phyloP scores from a whole-genome alignment of 2,329 filamentous ascomycete species.

The Trichoderma oligosporum region DNA sequence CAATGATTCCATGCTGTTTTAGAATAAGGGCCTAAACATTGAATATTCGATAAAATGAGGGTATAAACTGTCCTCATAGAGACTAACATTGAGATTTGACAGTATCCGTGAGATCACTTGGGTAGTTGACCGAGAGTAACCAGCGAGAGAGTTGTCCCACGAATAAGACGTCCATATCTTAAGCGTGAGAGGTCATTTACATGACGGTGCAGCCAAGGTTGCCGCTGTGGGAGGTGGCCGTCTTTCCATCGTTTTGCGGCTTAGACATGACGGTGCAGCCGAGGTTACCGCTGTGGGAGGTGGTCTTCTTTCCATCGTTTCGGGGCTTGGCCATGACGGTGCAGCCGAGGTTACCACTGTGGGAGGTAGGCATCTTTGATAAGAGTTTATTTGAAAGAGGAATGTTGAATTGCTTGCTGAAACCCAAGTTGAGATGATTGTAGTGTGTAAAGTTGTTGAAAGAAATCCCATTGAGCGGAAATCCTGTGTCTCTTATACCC shows the following conservation, averaged over 20 bases:
- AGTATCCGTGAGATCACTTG: too few relatives aligned
- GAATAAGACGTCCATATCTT: not conserved
- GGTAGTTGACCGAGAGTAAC: too few relatives aligned
- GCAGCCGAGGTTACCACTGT: not conserved
- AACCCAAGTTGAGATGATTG: not conserved
- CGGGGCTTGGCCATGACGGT: slow-evolving; percentile 3
- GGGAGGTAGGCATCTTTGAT: slow-evolving; percentile 7
- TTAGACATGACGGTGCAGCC: not conserved
- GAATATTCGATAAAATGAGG: not conserved
- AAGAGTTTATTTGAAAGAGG: not conserved
- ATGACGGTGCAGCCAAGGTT: slow-evolving; percentile 34
- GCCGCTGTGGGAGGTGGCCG: not conserved
- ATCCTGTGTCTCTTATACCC: not conserved
- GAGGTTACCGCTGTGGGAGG: not conserved
- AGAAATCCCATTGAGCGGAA: too few relatives aligned
- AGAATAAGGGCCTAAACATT: slow-evolving; percentile 4
- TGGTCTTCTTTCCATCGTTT: not conserved
- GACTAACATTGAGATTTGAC: too few relatives aligned
- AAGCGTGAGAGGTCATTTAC: slow-evolving; percentile 26
- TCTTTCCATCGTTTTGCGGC: not conserved
- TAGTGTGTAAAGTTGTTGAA: not conserved
- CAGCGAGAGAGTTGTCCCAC: too few relatives aligned
- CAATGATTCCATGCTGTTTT: not conserved
- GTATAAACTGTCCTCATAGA: too few relatives aligned
- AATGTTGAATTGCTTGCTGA: not conserved